Percentiles rank a stretch among this genome's conserved stretches.
phyloP scores from a whole-genome alignment of 441 rosid species.

The Gossypium aridum region DNA sequence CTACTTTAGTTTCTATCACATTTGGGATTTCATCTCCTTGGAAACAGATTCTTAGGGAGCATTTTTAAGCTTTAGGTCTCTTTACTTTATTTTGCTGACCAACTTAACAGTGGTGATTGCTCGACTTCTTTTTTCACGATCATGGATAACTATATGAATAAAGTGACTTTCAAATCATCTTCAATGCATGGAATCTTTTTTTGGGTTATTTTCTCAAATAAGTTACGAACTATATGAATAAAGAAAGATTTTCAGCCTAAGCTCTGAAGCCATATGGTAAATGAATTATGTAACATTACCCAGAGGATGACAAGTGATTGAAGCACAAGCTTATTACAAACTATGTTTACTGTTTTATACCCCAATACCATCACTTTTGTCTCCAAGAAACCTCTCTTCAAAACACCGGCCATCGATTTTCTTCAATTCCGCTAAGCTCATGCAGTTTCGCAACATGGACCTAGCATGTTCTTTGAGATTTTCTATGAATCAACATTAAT shows the following conservation, averaged over 20 bases:
- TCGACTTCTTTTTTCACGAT: conserved; percentile 27
- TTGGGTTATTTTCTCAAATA: background rate
- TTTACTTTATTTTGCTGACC: conserved; percentile 51
- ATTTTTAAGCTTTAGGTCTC: conserved; percentile 52
- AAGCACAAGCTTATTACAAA: background rate
- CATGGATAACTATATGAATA: conserved; percentile 10
- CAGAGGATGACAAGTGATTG: background rate
- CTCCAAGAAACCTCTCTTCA: too few relatives aligned
- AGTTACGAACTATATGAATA: background rate
- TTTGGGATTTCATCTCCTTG: conserved; percentile 45
- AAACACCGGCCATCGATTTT: too few relatives aligned
- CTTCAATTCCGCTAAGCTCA: background rate
- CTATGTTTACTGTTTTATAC: background rate
- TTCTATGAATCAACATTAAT: background rate
- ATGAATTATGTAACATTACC: background rate
- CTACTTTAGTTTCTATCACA: conserved; percentile 47
- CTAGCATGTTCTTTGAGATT: background rate
- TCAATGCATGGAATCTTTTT: background rate
- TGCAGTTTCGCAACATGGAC: background rate
- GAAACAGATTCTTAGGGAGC: conserved; percentile 24
- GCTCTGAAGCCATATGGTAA: background rate
- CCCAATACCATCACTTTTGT: too few relatives aligned
- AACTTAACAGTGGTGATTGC: conserved; percentile 43
- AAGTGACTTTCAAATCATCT: too few relatives aligned
- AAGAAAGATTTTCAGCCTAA: background rate